Conservation (phyloP, 2,329 filamentous ascomycete species). For the Dryadomyces quercus-mongolicae region DNA sequence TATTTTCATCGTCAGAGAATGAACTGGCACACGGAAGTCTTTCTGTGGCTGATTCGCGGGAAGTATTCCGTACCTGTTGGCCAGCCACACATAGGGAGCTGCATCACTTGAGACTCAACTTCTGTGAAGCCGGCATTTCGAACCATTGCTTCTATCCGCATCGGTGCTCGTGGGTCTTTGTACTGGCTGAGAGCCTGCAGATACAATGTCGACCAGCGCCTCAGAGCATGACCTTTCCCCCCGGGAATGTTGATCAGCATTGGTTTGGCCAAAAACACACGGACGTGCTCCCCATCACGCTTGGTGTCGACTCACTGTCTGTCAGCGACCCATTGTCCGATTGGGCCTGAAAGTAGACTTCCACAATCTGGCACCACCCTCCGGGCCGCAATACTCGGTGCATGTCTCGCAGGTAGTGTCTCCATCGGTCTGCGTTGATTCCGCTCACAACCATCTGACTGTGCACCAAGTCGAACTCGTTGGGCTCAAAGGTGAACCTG, state of each 20-base stretch:
- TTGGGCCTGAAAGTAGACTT: slow-evolving; percentile 75
- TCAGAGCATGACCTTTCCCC: slow-evolving; percentile 45
- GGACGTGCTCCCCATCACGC: not conserved
- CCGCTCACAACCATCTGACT: slow-evolving; percentile 62
- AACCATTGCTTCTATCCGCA: slow-evolving; percentile 48
- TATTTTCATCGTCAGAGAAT: slow-evolving; percentile 14
- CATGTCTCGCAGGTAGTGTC: slow-evolving; percentile 64
- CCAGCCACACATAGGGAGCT: slow-evolving; percentile 59
- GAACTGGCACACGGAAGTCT: not conserved
- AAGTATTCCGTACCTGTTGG: slow-evolving; percentile 39
- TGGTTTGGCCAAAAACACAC: not conserved
- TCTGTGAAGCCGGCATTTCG: slow-evolving; percentile 53
- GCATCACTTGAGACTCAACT: slow-evolving; percentile 53
- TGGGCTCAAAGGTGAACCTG: slow-evolving; percentile 55
- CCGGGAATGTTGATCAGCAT: not conserved
- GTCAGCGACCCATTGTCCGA: slow-evolving; percentile 73
- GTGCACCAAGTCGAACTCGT: slow-evolving; percentile 73
- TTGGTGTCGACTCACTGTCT: slow-evolving; percentile 30
- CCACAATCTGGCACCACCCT: slow-evolving; percentile 83
- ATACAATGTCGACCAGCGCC: slow-evolving; percentile 55
- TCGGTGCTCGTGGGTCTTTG: slow-evolving; percentile 55
- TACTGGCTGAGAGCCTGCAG: slow-evolving; percentile 46
- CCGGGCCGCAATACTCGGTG: slow-evolving; percentile 57
- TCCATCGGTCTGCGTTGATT: slow-evolving; percentile 63
- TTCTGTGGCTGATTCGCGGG: not conserved